phyloP scores from a whole-genome alignment of 805 yeast genomes.

The Sungouiella blattae region DNA sequence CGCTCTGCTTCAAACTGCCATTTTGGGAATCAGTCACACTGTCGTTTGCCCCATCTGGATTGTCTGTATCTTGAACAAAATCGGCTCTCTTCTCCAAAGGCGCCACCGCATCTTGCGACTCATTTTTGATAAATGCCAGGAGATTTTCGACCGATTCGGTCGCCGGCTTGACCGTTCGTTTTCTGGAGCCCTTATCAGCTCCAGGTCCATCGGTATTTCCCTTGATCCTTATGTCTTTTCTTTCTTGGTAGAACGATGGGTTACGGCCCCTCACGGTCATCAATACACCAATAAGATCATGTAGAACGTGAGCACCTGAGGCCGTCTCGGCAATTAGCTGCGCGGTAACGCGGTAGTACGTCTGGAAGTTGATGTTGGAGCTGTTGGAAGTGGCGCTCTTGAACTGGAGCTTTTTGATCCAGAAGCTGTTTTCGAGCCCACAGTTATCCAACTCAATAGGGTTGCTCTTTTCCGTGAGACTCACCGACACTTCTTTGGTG shows the following conservation, averaged over 20 bases:
- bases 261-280: slow-evolving; percentile 59
- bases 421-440: slow-evolving; percentile 25
- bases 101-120: background rate
- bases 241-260: slow-evolving; percentile 55
- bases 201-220: no score
- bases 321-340: slow-evolving; percentile 10
- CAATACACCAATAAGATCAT: slow-evolving; percentile 25
- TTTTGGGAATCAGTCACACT: background rate
- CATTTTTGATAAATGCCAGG: background rate
- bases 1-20: background rate
- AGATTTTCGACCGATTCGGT: background rate
- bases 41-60: no score
- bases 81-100: no score
- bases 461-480: slow-evolving; percentile 2
- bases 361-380: slow-evolving; percentile 44
- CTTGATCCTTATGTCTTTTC: slow-evolving; percentile 46
- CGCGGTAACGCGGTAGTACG: slow-evolving; percentile 33
- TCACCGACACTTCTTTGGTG: background rate
- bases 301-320: slow-evolving; percentile 5
- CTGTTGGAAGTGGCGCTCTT: slow-evolving; percentile 52
- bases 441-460: slow-evolving; percentile 5
- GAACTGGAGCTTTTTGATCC: slow-evolving; percentile 44
- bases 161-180: background rate
- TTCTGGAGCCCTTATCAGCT: background rate
- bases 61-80: no score